These are phyloP conservation scores for Tuber calosporum DNA, from an alignment of 495 filamentous ascomycete genomes.

Conservation along the genomic window DNA sequence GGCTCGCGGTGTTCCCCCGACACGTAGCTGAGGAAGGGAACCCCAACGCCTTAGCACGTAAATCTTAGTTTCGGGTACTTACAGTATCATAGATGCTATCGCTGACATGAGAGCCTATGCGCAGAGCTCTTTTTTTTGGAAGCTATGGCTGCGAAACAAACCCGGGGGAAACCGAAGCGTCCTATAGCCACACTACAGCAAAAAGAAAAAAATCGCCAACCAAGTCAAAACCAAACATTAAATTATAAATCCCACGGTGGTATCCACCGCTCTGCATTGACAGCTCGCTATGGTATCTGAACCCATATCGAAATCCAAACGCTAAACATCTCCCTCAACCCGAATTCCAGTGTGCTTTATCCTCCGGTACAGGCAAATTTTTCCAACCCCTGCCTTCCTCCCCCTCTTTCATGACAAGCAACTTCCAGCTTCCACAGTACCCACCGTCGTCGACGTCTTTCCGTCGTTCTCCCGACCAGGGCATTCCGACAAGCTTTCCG, in stretches of 20 bases:
- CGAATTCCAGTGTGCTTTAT: not conserved
- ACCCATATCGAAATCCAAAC: not conserved
- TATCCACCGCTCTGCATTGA: not conserved
- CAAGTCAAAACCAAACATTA: not conserved
- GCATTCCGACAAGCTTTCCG: slow-evolving; percentile 50
- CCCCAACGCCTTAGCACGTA: not conserved
- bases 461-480: slow-evolving; percentile 55
- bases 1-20: not conserved
- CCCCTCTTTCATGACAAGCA: slow-evolving; percentile 54
- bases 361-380: slow-evolving; percentile 42
- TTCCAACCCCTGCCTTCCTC: slow-evolving; percentile 53
- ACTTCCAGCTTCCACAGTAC: slow-evolving; percentile 53
- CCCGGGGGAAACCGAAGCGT: not conserved
- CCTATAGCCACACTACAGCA: not conserved
- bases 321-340: not conserved
- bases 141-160: not conserved
- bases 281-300: not conserved
- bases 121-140: not conserved
- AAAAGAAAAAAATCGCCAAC: not conserved
- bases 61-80: not conserved
- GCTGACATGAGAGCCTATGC: not conserved
- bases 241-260: not conserved
- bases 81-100: not conserved
- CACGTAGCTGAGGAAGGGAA: not conserved
- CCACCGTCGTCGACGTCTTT: slow-evolving; percentile 52